Percentiles rank a stretch among this genome's conserved stretches.
phyloP scores from a whole-genome alignment of 306 rosid genomes.

The Cucumis cinereus region DNA sequence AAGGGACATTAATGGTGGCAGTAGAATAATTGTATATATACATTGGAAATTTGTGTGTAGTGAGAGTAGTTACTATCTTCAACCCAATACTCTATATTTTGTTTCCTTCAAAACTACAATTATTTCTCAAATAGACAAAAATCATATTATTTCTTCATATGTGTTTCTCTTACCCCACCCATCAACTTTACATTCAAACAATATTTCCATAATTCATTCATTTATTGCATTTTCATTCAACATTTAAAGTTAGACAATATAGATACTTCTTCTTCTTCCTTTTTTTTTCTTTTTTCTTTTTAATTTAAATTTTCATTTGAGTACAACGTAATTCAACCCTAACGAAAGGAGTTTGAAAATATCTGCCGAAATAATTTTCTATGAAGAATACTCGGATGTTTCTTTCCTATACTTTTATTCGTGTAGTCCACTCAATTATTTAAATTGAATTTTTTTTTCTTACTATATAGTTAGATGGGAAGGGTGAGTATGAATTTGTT shows the following conservation, averaged over 20 bases:
- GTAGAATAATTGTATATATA: not conserved
- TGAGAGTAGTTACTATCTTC: not conserved
- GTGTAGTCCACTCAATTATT: no score
- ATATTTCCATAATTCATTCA: not conserved
- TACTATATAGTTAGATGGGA: no score
- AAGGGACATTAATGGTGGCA: not conserved
- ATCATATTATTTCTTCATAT: not conserved
- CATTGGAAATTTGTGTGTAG: not conserved
- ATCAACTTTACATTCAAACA: not conserved
- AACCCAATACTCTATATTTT: not conserved
- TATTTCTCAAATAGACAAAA: not conserved
- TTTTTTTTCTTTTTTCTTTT: no score
- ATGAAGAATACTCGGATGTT: no score
- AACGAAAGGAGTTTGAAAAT: not conserved
- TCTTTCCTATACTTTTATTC: no score
- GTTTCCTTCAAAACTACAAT: not conserved
- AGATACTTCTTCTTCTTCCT: no score
- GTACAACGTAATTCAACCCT: not conserved
- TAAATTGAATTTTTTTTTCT: no score
- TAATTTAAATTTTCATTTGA: no score
- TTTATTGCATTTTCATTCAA: not conserved
- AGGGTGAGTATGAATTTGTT: no score
- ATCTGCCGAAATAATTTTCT: no score
- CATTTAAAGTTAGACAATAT: not conserved
- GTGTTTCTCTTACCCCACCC: not conserved